phyloP scores from a whole-genome alignment of 1,284 basidiomycete genomes.

The Sporisorium iseilematis-ciliati region DNA sequence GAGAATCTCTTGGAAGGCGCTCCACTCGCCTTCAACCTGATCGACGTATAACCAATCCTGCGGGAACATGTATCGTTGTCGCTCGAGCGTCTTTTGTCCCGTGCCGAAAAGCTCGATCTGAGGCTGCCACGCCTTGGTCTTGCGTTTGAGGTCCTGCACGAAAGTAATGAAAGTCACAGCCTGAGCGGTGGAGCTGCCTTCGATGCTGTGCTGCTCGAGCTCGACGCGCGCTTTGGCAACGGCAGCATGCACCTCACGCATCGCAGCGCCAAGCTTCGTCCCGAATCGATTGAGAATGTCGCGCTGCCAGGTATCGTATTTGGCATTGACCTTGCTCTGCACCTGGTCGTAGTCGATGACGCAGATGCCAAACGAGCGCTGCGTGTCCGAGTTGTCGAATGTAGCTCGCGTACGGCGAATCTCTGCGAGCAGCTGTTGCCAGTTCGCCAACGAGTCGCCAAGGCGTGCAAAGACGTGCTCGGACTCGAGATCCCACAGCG shows the following conservation, averaged over 20 bases:
- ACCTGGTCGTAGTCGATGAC: conserved; percentile 98
- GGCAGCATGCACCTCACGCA: conserved; percentile 95
- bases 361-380: conserved; percentile 88
- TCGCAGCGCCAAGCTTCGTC: conserved; percentile 87
- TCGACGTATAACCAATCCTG: conserved; percentile 98
- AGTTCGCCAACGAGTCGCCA: conserved; percentile 89
- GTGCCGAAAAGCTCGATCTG: conserved; percentile 93
- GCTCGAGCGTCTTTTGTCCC: conserved; percentile 95
- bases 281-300: conserved; percentile 94
- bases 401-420: conserved; percentile 96
- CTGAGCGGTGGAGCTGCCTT: conserved; percentile 80
- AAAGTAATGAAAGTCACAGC: conserved; percentile 99
- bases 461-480: conserved; percentile 95
- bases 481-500: conserved; percentile 96
- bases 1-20: conserved; percentile 96
- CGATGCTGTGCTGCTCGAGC: conserved; percentile 87
- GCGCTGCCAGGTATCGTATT: conserved; percentile 97
- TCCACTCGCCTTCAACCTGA: conserved; percentile 97
- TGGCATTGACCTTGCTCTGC: conserved; percentile 95
- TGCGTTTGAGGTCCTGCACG: conserved; percentile 97
- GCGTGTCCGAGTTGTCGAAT: conserved; percentile 95
- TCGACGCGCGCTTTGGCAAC: conserved; percentile 93
- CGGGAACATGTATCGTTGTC: conserved; percentile 95
- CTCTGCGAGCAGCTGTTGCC: conserved; percentile 92
- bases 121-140: conserved; percentile 95